Evolutionary conservation across 2,329 filamentous ascomycete species (phyloP).

Genomic region (Talaromyces sp.): DNA sequence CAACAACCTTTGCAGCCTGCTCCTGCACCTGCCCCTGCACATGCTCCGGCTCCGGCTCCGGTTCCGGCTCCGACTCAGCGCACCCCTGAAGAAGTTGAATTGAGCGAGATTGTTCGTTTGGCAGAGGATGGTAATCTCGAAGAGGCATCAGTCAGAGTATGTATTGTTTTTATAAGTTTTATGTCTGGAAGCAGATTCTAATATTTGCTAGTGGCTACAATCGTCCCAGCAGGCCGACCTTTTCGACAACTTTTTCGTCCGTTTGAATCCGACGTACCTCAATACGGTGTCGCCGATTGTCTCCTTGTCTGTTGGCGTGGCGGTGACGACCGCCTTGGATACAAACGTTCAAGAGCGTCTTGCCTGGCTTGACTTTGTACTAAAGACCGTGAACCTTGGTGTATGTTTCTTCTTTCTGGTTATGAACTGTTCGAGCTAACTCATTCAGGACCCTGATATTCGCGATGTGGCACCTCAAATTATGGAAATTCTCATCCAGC

Average conservation of each 20-base stretch:
- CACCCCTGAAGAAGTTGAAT: constrained; percentile 34
- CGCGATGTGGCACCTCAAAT: constrained; percentile 53
- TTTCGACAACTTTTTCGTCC: constrained; percentile 59
- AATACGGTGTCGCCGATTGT: constrained; percentile 52
- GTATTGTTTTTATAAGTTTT: constrained; percentile 10
- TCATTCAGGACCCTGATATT: constrained; percentile 48
- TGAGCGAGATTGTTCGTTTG: constrained; percentile 36
- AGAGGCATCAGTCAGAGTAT: constrained; percentile 41
- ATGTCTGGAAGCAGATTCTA: constrained; percentile 12
- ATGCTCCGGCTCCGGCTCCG: constrained; percentile 12
- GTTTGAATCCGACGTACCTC: constrained; percentile 53
- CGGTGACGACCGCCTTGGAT: constrained; percentile 53
- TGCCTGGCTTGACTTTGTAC: constrained; percentile 53
- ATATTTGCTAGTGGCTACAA: constrained; percentile 52
- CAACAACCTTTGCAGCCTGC: constrained; percentile 17
- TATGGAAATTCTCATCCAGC: constrained; percentile 54
- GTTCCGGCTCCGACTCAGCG: constrained; percentile 13
- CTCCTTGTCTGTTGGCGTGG: constrained; percentile 56
- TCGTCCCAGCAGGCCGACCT: constrained; percentile 53
- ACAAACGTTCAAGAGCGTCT: constrained; percentile 52
- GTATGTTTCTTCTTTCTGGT: constrained; percentile 33
- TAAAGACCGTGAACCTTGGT: constrained; percentile 49
- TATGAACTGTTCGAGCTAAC: background rate
- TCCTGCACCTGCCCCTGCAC: constrained; percentile 2
- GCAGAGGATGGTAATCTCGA: constrained; percentile 38